Evolutionary conservation across 352 stramenopile species (phyloP), one percentile per base, ranked within the genome.

Genomic region (Phytophthora cactorum): DNA sequence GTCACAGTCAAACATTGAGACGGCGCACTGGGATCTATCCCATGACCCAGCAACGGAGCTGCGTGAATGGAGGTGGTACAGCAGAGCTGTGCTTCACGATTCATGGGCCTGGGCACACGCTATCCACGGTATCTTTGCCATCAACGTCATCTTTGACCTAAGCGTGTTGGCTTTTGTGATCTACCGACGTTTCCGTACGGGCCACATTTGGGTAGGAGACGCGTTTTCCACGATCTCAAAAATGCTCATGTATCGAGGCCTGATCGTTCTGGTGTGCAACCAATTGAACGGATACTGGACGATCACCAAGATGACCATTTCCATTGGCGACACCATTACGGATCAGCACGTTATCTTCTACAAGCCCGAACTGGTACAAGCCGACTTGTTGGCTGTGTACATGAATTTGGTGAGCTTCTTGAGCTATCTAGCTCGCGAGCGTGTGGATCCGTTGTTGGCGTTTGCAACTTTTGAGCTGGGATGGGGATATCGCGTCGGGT

Each of bases 21-120:
- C 64, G 9, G 46, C 45, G 8, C 46, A 70, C 15, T 79, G 72
- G 74, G 43, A 56, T 4, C 27, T 82, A 9, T 59, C 73, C 1
- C 55, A 11, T 3, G 50, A 72, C 28, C 72, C 75, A 9, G 11
- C 60, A 10, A 53, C 22, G 4, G 60, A 72, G 3, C 36, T 88
- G n/a, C 39, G 46, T 4, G 7, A 67, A 8, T 81, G 68, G 68
- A 41, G 53, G 14, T 84, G 74, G 74, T 34, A 66, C 5, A 71
- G 75, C 10, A 55, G 63, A 38, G 36, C 69, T 1, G 66, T 82
- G 3, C 61, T 84, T 5, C 72, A 70, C 14, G 75, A 88, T 59
- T 75, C 69, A 6, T 88, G 79, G 79, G 69, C 74, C 1, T 88
- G 77, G 79, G 62, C 56, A 1, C 78, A 82, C n/a, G 57, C 68